Evolutionary conservation across 2,329 filamentous ascomycete species (phyloP).

Genomic region (Ophiostoma sp.): DNA sequence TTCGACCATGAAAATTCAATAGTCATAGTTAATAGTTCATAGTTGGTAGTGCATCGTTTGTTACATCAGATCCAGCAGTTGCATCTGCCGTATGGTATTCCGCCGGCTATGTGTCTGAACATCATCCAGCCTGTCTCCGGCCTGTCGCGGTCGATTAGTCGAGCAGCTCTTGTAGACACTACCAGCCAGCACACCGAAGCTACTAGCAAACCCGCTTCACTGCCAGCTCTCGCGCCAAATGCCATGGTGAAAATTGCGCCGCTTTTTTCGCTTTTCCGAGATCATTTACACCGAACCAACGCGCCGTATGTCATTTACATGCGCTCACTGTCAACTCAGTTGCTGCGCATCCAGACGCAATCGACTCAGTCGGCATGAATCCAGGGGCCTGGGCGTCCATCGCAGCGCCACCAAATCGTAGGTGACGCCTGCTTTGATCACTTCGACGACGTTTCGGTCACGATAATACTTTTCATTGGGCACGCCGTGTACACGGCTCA

Average conservation of each 20-base stretch:
- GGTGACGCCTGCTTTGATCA: neutral
- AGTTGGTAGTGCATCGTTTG: too few species aligned
- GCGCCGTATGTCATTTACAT: neutral
- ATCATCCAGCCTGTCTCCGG: neutral
- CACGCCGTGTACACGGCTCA: neutral
- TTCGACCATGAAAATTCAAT: too few species aligned
- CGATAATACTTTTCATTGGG: too few species aligned
- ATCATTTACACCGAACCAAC: neutral
- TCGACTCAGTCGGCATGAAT: neutral
- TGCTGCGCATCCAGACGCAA: too few species aligned
- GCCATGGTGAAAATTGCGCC: neutral
- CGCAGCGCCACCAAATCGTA: neutral
- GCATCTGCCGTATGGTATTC: neutral
- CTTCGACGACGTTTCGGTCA: too few species aligned
- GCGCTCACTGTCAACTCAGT: neutral
- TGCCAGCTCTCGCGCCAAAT: neutral
- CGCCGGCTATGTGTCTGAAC: neutral
- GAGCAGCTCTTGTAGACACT: neutral
- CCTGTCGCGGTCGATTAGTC: neutral
- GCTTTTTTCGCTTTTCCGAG: neutral
- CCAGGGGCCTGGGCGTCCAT: too few species aligned
- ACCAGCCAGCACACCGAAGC: neutral
- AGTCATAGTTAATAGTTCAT: too few species aligned
- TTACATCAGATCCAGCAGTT: neutral
- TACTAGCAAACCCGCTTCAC: neutral